Evolutionary conservation across 352 stramenopile species (phyloP).

Genomic region (Peronosclerospora sorghi): DNA sequence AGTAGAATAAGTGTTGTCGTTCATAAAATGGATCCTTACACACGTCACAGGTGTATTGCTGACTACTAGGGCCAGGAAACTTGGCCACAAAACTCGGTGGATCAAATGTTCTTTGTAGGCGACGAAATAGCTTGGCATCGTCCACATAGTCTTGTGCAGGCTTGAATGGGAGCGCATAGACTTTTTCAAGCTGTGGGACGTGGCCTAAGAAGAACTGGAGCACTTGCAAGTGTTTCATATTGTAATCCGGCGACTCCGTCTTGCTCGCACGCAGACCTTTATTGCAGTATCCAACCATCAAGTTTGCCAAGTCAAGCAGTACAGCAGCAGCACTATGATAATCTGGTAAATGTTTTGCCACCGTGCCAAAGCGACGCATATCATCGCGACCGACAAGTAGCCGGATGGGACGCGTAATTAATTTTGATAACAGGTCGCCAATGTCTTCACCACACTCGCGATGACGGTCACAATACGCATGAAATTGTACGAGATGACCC

Average conservation of each 20-base stretch:
- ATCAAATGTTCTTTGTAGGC: constrained; percentile 45
- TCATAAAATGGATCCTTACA: constrained; percentile 66
- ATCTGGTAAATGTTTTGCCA: constrained; percentile 31
- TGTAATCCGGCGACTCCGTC: constrained; percentile 38
- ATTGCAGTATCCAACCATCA: constrained; percentile 43
- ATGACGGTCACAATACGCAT: constrained; percentile 69
- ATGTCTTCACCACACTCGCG: constrained; percentile 25
- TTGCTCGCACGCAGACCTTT: constrained; percentile 40
- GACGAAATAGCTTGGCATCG: constrained; percentile 35
- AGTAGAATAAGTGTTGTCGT: constrained; percentile 73
- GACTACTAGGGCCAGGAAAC: constrained; percentile 44
- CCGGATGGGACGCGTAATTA: constrained; percentile 41
- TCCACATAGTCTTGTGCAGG: constrained; percentile 23
- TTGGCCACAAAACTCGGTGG: constrained; percentile 41
- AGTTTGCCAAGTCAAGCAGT: constrained; percentile 25
- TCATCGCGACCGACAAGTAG: constrained; percentile 43
- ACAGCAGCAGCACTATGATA: constrained; percentile 31
- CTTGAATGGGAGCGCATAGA: constrained; percentile 30
- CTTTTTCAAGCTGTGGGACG: constrained; percentile 46
- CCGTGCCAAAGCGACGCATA: constrained; percentile 26
- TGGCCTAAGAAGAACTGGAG: constrained; percentile 60
- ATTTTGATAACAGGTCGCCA: constrained; percentile 31
- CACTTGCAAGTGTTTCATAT: constrained; percentile 49
- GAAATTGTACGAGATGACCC: constrained; percentile 29
- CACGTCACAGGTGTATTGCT: constrained; percentile 45